Conservation (phyloP, 106 monocot species). For the Narthecium ossifragum region DNA sequence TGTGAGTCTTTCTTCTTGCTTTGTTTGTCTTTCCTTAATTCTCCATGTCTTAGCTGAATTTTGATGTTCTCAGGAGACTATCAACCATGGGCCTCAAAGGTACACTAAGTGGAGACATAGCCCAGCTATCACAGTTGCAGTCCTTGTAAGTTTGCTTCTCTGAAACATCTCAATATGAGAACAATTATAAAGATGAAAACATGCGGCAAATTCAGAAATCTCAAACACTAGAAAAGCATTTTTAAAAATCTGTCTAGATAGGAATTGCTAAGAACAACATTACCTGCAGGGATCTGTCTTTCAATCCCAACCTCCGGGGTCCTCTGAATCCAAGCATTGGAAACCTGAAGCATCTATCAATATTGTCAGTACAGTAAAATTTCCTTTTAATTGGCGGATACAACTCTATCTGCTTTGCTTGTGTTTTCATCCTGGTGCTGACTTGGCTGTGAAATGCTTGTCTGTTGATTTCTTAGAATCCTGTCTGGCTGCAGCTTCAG, state of each 20-base stretch:
- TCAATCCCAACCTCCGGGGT: constrained; percentile 45
- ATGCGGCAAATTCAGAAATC: no score
- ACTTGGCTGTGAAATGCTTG: no score
- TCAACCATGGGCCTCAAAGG: constrained; percentile 40
- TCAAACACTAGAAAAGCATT: no score
- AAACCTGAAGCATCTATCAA: constrained; percentile 42
- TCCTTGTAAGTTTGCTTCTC: constrained; percentile 47
- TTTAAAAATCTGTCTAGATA: no score
- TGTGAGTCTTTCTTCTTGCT: constrained; percentile 24
- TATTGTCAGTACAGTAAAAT: constrained; percentile 33
- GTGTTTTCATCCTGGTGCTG: background rate
- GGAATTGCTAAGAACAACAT: background rate
- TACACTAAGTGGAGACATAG: constrained; percentile 35
- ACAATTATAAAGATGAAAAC: no score
- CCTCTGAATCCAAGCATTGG: constrained; percentile 33
- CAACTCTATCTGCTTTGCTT: background rate
- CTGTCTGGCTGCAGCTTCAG: constrained; percentile 69
- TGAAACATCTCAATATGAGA: no score
- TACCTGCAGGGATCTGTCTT: constrained; percentile 69
- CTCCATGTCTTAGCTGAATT: background rate
- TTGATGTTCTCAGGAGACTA: constrained; percentile 29
- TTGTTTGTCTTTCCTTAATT: background rate
- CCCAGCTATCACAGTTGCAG: constrained; percentile 35
- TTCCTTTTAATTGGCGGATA: background rate
- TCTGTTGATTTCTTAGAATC: constrained; percentile 33